Base-by-base conservation (phyloP, 1,284 basidiomycete genomes). In the Polyporus tsugae region DNA sequence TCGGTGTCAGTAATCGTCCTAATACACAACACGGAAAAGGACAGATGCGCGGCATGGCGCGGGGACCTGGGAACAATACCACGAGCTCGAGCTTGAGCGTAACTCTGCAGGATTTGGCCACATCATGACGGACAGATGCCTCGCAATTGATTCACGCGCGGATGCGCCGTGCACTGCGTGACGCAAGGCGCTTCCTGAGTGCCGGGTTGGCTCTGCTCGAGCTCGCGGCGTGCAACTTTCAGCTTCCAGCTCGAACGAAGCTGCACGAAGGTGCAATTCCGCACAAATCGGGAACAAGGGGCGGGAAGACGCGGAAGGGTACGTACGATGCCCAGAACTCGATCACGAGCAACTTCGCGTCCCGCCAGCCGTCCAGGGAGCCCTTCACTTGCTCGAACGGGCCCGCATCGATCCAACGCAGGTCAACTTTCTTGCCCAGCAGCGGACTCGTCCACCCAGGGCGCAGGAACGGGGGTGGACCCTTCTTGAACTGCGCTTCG, bases 261-360 rank as follows among this genome's bases (percentile, higher is more conserved):
- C 33, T 58, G 55, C 55, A 19, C 55, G 55, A 58, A 58, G 55
- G n/a, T 58, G 55, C 55, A 38, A 58, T 38, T 58, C 36, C 55
- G 55, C 55, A 36, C 55, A 58, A 36, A 58, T 35, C 36, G 35
- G 55, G 55, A 38, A 58, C 55, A 58, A 58, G 55, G 55, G 17
- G 36, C 55, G 17, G 44, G 62, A 36, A 38, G 35, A 22, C 15
- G 41, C 41, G 41, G 17, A 22, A 52, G 22, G 9, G 35, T 19
- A 79, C 78, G 67, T 66, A 80, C 78, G 78, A 74, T 63, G 78
- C 78, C 78, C 78, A 80, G 41, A 77, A 77, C 65, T 80, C 78
- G 61, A 80, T 73, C 22, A 80, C 63, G 42, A 79, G 71, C 19
- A 79, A 63, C 68, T 72, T 78, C 41, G 75, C 75, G 64, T 72